Evolutionary conservation across 345 rosid species (phyloP).

Genomic region (Eucalyptus marginata): DNA sequence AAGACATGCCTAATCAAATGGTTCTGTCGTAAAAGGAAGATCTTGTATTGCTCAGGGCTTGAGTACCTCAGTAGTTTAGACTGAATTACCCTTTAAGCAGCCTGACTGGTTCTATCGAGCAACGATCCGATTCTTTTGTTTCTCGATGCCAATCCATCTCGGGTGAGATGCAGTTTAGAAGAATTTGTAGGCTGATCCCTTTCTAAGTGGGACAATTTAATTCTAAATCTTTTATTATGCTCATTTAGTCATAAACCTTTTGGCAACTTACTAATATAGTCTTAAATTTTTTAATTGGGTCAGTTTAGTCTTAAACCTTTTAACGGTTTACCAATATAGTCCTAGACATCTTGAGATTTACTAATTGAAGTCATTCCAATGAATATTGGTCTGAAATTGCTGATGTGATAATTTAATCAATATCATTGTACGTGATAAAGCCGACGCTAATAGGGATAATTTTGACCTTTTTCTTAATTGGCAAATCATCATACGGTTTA

Average conservation of each 20-base stretch:
- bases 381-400: accelerated
- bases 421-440: accelerated
- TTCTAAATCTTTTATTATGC: neutral
- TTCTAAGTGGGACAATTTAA: neutral
- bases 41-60: neutral
- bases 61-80: neutral
- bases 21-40: neutral
- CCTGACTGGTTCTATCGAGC: neutral
- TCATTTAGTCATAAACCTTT: neutral
- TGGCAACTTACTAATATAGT: too few relatives aligned
- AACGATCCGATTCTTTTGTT: neutral
- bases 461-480: too few relatives aligned
- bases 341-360: too few relatives aligned
- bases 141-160: neutral
- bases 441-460: accelerated
- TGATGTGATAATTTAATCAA: accelerated
- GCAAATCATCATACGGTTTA: neutral
- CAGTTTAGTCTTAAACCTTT: too few relatives aligned
- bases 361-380: neutral
- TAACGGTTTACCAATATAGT: neutral
- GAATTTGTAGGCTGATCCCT: neutral
- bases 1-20: neutral
- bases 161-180: neutral
- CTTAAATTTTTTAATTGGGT: too few relatives aligned
- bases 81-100: neutral